Evolutionary conservation across 2,329 filamentous ascomycete genomes (phyloP), one percentile per base, ranked within the genome.

Genomic region (Botrytis cinerea): DNA sequence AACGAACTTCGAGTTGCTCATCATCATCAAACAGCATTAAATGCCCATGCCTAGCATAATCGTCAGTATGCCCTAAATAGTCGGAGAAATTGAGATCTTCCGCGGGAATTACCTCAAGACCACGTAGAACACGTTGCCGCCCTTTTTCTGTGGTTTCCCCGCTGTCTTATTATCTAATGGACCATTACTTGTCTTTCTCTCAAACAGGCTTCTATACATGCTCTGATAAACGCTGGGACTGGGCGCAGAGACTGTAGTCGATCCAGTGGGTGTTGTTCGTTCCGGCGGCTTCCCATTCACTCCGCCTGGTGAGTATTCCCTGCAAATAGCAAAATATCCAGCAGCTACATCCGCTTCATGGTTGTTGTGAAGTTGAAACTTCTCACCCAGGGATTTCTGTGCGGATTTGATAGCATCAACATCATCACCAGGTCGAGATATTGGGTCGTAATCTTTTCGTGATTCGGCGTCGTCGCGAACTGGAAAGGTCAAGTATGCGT

Each of bases 21-120:
- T 94, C 91, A 80, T 98, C 95, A 81, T 99, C 96, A 82, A 98
- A 99, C 16, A 99, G 89, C 93, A 99, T 98, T 69, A 99, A 85
- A 81, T 98, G 95, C 54, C 95, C 95, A 82, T 98, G 95, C 80
- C 94, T 95, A 75, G 22, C 16, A 46, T 60, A 25, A 40, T 32
- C 35, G 48, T 72, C 40, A 72, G 71, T 43, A 72, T 46, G 22
- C 4, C 25, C 67, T 38, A 8, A 40, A 48, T 43, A 40, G 45
- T 38, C 28, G n/a, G 35, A 35, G 45, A 9, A 16, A 32, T n/a
- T 28, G 35, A 14, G 3, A 6, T 28, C 22, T 12, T 57, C 35
- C 28, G 14, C 32, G 18, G 16, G 73, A 59, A 71, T 75, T 85
- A 95, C 92, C 94, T 91, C 74, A 98, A 82, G 66, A 97, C 93